Base-by-base conservation (phyloP, 2,329 filamentous ascomycete genomes). In the Samsoniella hepiali region DNA sequence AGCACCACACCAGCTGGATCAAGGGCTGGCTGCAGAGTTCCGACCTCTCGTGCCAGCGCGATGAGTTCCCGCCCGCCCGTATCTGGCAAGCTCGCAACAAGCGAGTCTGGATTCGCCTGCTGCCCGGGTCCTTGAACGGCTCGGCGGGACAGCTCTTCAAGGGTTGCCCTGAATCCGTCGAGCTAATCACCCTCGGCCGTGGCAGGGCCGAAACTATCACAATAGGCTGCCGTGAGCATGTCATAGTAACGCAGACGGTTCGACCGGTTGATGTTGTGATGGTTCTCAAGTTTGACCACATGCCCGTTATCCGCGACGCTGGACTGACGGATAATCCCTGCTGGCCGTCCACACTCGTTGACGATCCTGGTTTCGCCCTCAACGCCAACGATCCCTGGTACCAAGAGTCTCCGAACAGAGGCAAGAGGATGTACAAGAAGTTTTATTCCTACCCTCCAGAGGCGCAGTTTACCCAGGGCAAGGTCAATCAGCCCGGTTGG, bases 281-380 rank as follows among this genome's bases (percentile, higher is more conserved):
- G 32, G 59, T 31, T 42, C 44, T 65, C 29, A 58, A 15, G 9
- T 64, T 65, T 29, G 29, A 3, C 34, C 63, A 63, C 44, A 64
- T 65, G 61, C 51, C 51, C 15, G 44, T 51, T 31, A 13, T 61
- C 7, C 7, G 6, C 29, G 63, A 71, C 51, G 62, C 69, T 47
- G 66, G 68, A 22, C 62, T 70, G 50, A 22, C 49, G 22, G 64
- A 63, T 36, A 71, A 69, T 63, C 63, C 64, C n/a, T 70, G 69
- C 66, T 69, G 65, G 64, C 67, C 68, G n/a, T 59, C 9, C 15
- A 44, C 27, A 2, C 65, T 68, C 34, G 65, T 64, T 7, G 58
- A 42, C 6, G 69, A 70, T 53, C 66, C 68, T 0, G 69, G 66
- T 10, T 71, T 69, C 31, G 66, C 64, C 10, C 65, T 71, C 10